Conservation (phyloP, 495 filamentous ascomycete species). For the Podospora fimiseda region DNA sequence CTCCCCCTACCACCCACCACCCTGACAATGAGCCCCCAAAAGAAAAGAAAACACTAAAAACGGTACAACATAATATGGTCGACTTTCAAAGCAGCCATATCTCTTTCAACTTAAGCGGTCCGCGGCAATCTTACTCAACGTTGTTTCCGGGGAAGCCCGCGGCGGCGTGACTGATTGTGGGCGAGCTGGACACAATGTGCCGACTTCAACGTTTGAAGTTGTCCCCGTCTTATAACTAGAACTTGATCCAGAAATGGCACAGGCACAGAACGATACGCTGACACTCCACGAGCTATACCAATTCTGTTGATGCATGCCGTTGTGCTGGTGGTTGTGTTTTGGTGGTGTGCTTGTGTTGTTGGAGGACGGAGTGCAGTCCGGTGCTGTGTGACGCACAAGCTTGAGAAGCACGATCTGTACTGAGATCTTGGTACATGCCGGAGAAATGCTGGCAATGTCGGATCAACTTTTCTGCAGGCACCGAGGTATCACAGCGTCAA, state of each 20-base stretch:
- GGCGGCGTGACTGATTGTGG: slow-evolving; percentile 16
- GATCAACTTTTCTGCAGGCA: slow-evolving; percentile 14
- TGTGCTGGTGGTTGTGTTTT: neutral
- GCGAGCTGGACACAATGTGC: neutral
- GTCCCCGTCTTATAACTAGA: slow-evolving; percentile 7
- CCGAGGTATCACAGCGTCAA: slow-evolving; percentile 2
- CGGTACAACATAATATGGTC: neutral
- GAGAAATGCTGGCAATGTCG: slow-evolving; percentile 1
- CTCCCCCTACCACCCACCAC: neutral
- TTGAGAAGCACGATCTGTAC: neutral
- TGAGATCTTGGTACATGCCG: slow-evolving; percentile 6
- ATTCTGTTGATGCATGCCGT: slow-evolving; percentile 10
- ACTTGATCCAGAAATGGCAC: slow-evolving; percentile 7
- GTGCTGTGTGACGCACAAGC: neutral
- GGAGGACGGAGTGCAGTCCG: neutral
- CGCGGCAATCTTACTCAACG: slow-evolving; percentile 9
- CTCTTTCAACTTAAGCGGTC: too few relatives aligned
- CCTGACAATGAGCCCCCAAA: neutral
- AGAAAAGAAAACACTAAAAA: neutral
- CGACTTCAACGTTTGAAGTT: neutral
- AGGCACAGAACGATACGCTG: slow-evolving; percentile 9
- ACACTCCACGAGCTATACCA: too few relatives aligned
- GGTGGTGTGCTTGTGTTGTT: neutral
- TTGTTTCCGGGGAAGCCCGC: slow-evolving; percentile 11
- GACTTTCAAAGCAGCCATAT: neutral